A percentile compares a stretch with the other conserved stretches of the same genome.
These are phyloP conservation scores for Schizopora paradoxa DNA, from an alignment of 1,284 basidiomycete genomes.

Conservation along the genomic window DNA sequence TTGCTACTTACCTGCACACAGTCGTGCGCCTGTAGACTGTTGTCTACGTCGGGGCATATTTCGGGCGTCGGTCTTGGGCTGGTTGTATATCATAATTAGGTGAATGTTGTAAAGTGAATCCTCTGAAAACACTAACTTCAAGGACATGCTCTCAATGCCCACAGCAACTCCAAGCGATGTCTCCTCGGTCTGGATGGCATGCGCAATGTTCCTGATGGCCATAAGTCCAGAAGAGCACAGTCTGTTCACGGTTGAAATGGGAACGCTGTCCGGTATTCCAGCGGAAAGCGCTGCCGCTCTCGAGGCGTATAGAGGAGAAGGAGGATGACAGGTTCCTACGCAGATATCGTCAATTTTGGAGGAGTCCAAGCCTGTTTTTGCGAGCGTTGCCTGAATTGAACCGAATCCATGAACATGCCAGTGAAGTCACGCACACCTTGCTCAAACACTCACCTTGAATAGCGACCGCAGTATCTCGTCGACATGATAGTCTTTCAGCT, in stretches of 20 bases:
- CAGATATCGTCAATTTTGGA: conserved; percentile 74
- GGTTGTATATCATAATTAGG: conserved; percentile 6
- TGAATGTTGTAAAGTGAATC: conserved; percentile 7
- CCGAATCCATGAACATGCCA: conserved; percentile 16
- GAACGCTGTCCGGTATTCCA: conserved; percentile 72
- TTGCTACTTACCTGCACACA: conserved; percentile 58
- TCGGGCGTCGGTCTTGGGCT: conserved; percentile 77
- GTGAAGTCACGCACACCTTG: no score
- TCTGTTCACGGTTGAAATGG: conserved; percentile 76
- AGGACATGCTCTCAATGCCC: conserved; percentile 82
- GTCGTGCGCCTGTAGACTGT: conserved; percentile 57
- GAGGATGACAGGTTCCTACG: conserved; percentile 81
- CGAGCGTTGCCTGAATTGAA: conserved; percentile 38
- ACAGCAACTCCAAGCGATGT: conserved; percentile 73
- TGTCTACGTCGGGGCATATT: conserved; percentile 52
- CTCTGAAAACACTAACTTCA: conserved; percentile 47
- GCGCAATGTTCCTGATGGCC: conserved; percentile 76
- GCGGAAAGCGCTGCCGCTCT: conserved; percentile 78
- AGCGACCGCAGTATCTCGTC: conserved; percentile 68
- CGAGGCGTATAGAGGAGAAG: conserved; percentile 74
- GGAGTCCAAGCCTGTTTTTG: conserved; percentile 45
- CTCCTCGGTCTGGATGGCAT: conserved; percentile 67
- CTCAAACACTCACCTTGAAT: conserved; percentile 52
- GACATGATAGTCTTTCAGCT: conserved; percentile 69
- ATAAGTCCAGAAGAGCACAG: conserved; percentile 84